Base-by-base conservation (phyloP, 768 basidiomycete species). In the Boletus edulis region DNA sequence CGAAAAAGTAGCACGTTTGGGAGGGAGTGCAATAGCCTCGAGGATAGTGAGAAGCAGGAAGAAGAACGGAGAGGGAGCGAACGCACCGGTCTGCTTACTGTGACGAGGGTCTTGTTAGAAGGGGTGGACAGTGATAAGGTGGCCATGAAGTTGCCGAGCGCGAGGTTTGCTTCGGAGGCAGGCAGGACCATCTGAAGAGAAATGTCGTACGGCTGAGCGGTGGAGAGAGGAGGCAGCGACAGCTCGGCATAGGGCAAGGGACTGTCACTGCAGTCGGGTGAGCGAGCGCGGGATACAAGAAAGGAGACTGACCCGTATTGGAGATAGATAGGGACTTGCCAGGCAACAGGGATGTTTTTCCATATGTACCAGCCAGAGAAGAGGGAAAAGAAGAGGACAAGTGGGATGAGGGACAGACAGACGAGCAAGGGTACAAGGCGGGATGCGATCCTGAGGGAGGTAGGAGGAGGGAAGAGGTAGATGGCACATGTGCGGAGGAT, bases 91-190 rank as follows among this genome's bases (percentile, higher is more conserved):
- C 81, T 78, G 56, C 89, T 84, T 52, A 82, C 74, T 15, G 76
- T 72, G 5, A 74, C 70, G 24, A 94, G 71, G 7, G 89, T 87
- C 62, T 78, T 81, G 67, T 91, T 91, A 17, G 78, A 76, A 29
- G 75, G 61, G 0, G 85, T 84, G 3, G 73, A 75, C 27, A 94
- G 70, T 1, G 78, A 83, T 35, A 93, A 66, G 42, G 76, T 79
- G 5, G 83, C 75, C 91, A 94, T 94, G 70, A 93, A 94, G 68
- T 94, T 94, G 40, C 91, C 91, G 3, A 94, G 81, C 5, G 76
- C 84, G 62, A 81, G 74, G 71, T 91, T 93, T 20, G 84, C 69
- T 55, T 85, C 82, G 17, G 80, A 79, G 4, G 81, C 75, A 12
- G 91, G 91, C 8, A 93, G 75, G 29, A 74, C 68, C 15, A 94